These are phyloP conservation scores for Malassezia cuniculi DNA, from an alignment of 1,284 basidiomycete species.

Conservation along the genomic window DNA sequence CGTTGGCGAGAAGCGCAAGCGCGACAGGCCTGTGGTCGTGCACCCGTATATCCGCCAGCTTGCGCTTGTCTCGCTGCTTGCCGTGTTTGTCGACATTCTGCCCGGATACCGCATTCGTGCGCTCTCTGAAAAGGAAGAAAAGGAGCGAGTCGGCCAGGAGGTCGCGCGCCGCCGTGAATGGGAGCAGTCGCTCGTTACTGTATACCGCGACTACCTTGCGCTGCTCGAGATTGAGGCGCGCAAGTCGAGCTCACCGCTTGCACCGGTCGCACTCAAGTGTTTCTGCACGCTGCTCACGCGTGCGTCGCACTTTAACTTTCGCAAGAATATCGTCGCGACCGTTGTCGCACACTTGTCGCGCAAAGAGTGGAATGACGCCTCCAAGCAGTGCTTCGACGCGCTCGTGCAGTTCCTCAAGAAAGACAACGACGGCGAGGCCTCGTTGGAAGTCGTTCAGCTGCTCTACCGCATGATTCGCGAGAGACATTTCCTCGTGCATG, in stretches of 20 bases:
- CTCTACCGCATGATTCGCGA: conserved; percentile 95
- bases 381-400: conserved; percentile 66
- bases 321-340: conserved; percentile 76
- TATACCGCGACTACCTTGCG: conserved; percentile 79
- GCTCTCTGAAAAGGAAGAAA: conserved; percentile 75
- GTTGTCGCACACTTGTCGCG: conserved; percentile 72
- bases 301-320: conserved; percentile 93
- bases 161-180: conserved; percentile 80
- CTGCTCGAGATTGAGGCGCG: conserved; percentile 70
- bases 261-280: conserved; percentile 62
- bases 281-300: conserved; percentile 73
- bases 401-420: conserved; percentile 66
- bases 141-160: conserved; percentile 87
- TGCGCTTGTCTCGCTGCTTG: conserved; percentile 76
- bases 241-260: conserved; percentile 55
- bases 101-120: conserved; percentile 67
- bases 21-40: conserved; percentile 52
- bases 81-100: conserved; percentile 88
- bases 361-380: conserved; percentile 50
- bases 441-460: conserved; percentile 76
- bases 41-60: conserved; percentile 72
- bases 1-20: conserved; percentile 44
- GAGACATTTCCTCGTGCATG: conserved; percentile 73
- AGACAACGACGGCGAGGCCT: conserved; percentile 65
- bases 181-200: conserved; percentile 82